Base-by-base conservation (phyloP, 2,329 filamentous ascomycete species). In the Fusarium sublunatum region DNA sequence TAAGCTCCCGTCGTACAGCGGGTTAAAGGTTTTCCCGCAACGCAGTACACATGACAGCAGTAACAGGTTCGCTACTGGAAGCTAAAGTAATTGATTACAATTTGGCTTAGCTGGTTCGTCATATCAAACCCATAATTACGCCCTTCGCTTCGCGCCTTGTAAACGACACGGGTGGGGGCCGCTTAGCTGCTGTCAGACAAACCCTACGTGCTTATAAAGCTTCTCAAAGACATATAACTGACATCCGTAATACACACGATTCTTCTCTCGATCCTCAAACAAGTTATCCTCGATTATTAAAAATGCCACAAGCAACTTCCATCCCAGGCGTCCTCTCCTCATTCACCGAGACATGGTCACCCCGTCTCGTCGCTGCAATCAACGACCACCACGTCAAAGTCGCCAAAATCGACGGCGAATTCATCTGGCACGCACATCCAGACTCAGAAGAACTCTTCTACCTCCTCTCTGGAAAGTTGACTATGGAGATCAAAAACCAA, bases 401-500 rank as follows among this genome's bases (percentile, higher is more conserved):
- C 39, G 77, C 75, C 46, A 77, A 76, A 24, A 71, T 78, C 6
- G 70, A 77, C 52, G 78, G 76, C 2, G 60, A 65, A 11, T 80
- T 80, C 39, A 73, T 79, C 22, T 79, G 76, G 72, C 78, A 80
- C 44, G 68, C 75, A 0, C 78, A 80, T 40, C 74, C 74, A 1
- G 72, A 78, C 6, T 76, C 77, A 1, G 78, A 80, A 40, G 78
- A 80, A 28, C 59, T 78, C 2, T 80, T 80, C 47, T 78, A 78
- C 40, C 53, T 78, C 7, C 48, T 80, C 0, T 73, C 72, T 0
- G 78, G 78, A 8, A 72, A 72, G 6, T 42, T 79, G 9, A 72
- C 58, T 0, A 73, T 78, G 52, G 71, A 75, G 15, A 72, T 78
- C 1, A 73, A 76, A 42, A 72, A 60, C 0, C 43, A 64, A 9